A percentile compares a stretch with the other conserved stretches of the same genome.
Evolutionary conservation across 805 yeast species (phyloP).

Genomic region (Kuraishia ogatae): DNA sequence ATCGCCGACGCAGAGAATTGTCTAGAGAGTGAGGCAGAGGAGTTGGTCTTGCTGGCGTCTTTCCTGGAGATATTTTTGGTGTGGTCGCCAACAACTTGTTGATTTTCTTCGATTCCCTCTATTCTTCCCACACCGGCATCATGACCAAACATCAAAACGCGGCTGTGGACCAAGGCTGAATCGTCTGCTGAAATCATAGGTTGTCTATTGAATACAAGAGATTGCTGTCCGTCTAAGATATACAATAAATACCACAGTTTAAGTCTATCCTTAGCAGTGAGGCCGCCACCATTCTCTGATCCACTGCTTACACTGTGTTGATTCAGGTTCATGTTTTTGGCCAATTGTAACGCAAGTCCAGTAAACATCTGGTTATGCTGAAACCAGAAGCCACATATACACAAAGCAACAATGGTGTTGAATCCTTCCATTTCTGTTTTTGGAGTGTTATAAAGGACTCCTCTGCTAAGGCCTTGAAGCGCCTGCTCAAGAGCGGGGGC

Average conservation of each 20-base stretch:
- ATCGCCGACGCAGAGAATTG: background rate
- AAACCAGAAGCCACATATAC: conserved; percentile 64
- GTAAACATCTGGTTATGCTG: conserved; percentile 57
- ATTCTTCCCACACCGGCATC: background rate
- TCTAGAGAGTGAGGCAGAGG: background rate
- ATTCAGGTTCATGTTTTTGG: conserved; percentile 43
- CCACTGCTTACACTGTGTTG: conserved; percentile 8
- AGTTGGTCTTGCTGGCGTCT: background rate
- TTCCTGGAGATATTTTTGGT: background rate
- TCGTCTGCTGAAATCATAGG: conserved; percentile 45
- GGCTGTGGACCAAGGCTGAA: conserved; percentile 31
- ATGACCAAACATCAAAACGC: conserved; percentile 23
- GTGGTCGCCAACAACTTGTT: background rate
- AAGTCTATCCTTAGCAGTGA: conserved; percentile 33
- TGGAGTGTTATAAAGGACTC: conserved; percentile 24
- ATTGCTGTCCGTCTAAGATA: conserved; percentile 62
- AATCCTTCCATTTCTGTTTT: conserved; percentile 39
- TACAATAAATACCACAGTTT: conserved; percentile 62
- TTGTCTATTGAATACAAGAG: conserved; percentile 48
- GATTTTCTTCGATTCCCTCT: background rate
- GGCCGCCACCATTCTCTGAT: conserved; percentile 10
- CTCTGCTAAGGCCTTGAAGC: conserved; percentile 20
- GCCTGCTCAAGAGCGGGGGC: conserved; percentile 18
- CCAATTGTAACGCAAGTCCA: conserved; percentile 59
- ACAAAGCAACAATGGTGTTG: conserved; percentile 53